Conservation (phyloP, 2,329 filamentous ascomycete species). For the Neurospora sp. region DNA sequence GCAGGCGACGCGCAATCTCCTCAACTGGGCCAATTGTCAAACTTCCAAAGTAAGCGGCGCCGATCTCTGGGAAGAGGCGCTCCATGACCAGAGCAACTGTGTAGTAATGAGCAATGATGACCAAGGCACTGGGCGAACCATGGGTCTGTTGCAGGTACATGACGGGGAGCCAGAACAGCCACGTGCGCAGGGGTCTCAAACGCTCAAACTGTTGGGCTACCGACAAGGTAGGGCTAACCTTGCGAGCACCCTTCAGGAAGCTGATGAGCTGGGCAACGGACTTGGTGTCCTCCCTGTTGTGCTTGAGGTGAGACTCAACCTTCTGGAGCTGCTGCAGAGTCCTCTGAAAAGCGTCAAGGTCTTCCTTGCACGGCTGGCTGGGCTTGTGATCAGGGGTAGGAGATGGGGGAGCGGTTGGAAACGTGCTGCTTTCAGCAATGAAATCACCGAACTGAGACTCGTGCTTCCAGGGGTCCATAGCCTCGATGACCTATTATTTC, state of each 20-base stretch:
- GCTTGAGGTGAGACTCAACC: conserved; percentile 58
- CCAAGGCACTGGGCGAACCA: conserved; percentile 64
- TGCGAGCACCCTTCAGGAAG: conserved; percentile 63
- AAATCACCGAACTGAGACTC: conserved; percentile 79
- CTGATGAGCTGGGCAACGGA: conserved; percentile 59
- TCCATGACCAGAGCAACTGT: conserved; percentile 80
- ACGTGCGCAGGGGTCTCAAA: conserved; percentile 76
- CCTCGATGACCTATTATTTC: conserved; percentile 62
- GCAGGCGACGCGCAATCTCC: conserved; percentile 69
- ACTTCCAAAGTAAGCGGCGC: conserved; percentile 76
- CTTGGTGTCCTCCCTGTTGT: conserved; percentile 58
- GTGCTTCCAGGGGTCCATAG: conserved; percentile 86
- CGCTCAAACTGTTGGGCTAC: conserved; percentile 83
- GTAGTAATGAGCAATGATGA: conserved; percentile 87
- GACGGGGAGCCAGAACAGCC: conserved; percentile 94
- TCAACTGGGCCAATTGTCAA: conserved; percentile 74
- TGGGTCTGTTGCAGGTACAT: conserved; percentile 69
- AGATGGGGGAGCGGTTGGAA: conserved; percentile 55
- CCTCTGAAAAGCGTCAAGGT: conserved; percentile 56
- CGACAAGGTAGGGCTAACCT: conserved; percentile 58
- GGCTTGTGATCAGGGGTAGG: conserved; percentile 51
- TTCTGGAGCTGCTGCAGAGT: conserved; percentile 58
- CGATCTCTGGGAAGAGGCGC: conserved; percentile 83
- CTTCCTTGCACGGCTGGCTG: conserved; percentile 56
- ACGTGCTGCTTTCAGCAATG: conserved; percentile 68